These are phyloP conservation scores for Asterella californica DNA, from an alignment of 225 moss, liverwort and hornwort genomes.

Conservation along the genomic window DNA sequence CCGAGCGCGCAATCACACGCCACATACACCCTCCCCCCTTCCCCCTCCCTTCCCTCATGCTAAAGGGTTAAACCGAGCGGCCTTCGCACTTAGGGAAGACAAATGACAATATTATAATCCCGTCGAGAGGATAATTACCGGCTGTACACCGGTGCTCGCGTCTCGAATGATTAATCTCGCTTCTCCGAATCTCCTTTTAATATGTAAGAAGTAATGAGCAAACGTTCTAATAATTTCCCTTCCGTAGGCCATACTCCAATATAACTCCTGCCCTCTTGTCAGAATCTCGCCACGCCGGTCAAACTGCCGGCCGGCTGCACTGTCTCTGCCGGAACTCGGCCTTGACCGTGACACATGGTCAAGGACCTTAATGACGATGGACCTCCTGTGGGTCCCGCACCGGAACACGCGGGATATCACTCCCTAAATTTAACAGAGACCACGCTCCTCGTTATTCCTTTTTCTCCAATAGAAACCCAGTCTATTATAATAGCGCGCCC, in stretches of 20 bases:
- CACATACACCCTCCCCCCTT: neutral
- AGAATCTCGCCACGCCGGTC: slow-evolving; percentile 9
- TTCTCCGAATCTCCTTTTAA: neutral
- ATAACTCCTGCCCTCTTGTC: slow-evolving; percentile 4
- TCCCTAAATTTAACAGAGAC: slow-evolving; percentile 1
- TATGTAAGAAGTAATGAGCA: neutral
- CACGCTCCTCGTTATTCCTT: neutral
- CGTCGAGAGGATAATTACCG: neutral
- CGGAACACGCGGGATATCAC: neutral
- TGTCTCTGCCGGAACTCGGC: neutral
- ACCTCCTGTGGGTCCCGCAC: neutral
- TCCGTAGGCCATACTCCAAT: slow-evolving; percentile 10
- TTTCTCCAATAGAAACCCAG: neutral
- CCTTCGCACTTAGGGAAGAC: neutral
- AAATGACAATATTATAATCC: neutral
- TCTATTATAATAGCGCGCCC: slow-evolving; percentile 9
- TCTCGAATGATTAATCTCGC: neutral
- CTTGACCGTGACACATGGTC: slow-evolving; percentile 8
- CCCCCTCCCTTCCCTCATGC: neutral
- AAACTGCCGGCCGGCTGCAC: slow-evolving; percentile 12
- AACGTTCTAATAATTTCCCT: slow-evolving; percentile 2
- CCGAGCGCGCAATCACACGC: neutral
- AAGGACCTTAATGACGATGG: slow-evolving; percentile 10
- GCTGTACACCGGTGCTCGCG: neutral
- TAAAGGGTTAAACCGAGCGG: neutral